Percentiles rank a stretch among this genome's conserved stretches.
Conservation (phyloP, 306 rosid genomes). For the Heteromeles arbutifolia region DNA sequence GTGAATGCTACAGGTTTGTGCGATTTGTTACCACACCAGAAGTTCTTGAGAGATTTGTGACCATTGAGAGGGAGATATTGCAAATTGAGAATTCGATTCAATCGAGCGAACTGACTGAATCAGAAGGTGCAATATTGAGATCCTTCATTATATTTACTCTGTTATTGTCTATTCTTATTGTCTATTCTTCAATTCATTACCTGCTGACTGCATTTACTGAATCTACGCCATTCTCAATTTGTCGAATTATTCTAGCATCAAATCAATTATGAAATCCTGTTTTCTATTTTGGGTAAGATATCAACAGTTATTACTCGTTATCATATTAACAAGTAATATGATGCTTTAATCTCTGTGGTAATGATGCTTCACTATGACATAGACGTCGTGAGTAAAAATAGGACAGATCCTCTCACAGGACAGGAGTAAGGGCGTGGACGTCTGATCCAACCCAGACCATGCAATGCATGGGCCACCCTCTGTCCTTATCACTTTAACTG, state of each 20-base stretch:
- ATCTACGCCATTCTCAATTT: not conserved
- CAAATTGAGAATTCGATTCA: constrained; percentile 86
- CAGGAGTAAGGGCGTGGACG: not conserved
- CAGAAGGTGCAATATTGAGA: constrained; percentile 48
- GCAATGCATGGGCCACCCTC: not conserved
- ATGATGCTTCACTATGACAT: not conserved
- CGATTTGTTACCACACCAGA: constrained; percentile 86
- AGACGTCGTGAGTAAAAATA: not conserved
- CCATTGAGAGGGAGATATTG: constrained; percentile 79
- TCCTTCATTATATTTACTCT: constrained; percentile 7
- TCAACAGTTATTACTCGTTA: too few species aligned
- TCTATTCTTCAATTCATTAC: not conserved
- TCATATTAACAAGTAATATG: too few species aligned
- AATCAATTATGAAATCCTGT: not conserved
- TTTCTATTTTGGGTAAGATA: not conserved
- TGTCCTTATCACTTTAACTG: constrained; percentile 1
- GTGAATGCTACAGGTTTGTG: constrained; percentile 66
- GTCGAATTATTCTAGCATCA: not conserved
- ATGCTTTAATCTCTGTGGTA: not conserved
- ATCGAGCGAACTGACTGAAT: constrained; percentile 51
- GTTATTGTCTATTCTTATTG: not conserved
- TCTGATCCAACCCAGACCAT: not conserved
- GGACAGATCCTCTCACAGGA: not conserved
- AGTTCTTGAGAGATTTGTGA: constrained; percentile 91
- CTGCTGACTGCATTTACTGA: not conserved